Base-by-base conservation (phyloP, 805 yeast species). In the Metschnikowia drakensbergensis region DNA sequence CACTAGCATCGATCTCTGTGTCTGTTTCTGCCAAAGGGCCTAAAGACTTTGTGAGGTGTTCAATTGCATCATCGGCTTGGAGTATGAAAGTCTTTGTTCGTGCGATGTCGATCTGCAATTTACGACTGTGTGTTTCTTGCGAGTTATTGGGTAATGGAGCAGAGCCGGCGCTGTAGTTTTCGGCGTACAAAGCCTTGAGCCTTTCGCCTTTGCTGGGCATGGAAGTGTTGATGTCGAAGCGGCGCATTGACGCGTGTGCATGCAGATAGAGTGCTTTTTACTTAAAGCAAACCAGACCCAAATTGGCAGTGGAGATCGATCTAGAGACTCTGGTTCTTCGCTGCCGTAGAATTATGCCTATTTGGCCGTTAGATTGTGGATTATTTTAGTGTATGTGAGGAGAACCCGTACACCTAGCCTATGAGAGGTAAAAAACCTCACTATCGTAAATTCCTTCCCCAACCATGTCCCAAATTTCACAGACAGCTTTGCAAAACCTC, bases 381-480 rank as follows among this genome's bases (percentile, higher is more conserved):
- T 23, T 10, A 6, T 3, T 28, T 17, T 26, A 26, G 13, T 2
- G 13, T 13, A n/a, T 6, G 23, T 11, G 8, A 5, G 17, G n/a
- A 5, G 35, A 46, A 52, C 47, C 55, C 51, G 53, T 47, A 28
- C 53, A 50, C 55, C 51, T 6, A 9, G 38, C 13, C 42, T 25
- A 28, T 30, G 22, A 13, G 36, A 11, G 13, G 27, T 27, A 30
- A 32, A 29, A 30, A 30, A 31, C 8, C 29, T 27, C 34, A 37
- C 23, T 17, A 3, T 29, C 25, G n/a, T 6, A 13, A 8, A 7
- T 13, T 23, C 31, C 29, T 29, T 11, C 45, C 26, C 42, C 35
- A 35, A 32, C 22, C 30, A 69, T 69, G 75, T 68, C 75, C 28
- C 57, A 65, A 8, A 59, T 70, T 37, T 62, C 71, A 25, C 71